Evolutionary conservation across 768 basidiomycete species (phyloP).

Genomic region (Cystobasidiopsis lactophilus): DNA sequence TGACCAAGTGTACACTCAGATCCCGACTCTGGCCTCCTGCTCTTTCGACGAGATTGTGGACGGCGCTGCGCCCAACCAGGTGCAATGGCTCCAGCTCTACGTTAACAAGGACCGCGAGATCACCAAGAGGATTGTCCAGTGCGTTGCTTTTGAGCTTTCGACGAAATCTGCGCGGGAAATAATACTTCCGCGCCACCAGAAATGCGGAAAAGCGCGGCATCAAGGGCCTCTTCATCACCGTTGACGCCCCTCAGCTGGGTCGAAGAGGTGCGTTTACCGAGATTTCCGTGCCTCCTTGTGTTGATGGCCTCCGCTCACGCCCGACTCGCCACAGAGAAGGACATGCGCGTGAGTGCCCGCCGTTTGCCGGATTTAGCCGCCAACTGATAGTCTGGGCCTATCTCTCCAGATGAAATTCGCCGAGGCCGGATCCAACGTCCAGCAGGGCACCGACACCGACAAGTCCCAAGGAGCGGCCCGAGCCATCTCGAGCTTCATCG

Average conservation of each 20-base stretch:
- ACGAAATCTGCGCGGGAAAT: too few relatives aligned
- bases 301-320: not conserved
- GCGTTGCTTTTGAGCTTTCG: not conserved
- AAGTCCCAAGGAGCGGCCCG: constrained; percentile 77
- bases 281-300: not conserved
- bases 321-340: constrained; percentile 27
- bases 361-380: not conserved
- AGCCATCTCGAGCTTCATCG: constrained; percentile 91
- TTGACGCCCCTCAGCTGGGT: constrained; percentile 90
- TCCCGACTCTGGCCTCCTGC: constrained; percentile 84
- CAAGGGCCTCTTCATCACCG: constrained; percentile 40
- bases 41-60: constrained; percentile 92
- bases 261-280: constrained; percentile 49
- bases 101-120: constrained; percentile 76
- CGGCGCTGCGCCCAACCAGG: constrained; percentile 50
- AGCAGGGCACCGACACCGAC: constrained; percentile 36
- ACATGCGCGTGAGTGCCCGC: constrained; percentile 51
- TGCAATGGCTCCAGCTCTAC: constrained; percentile 45
- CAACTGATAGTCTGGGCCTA: not conserved
- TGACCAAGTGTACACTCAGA: too few relatives aligned
- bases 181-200: not conserved
- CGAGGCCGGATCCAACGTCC: constrained; percentile 40
- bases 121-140: constrained; percentile 59
- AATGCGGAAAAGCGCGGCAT: constrained; percentile 79
- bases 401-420: constrained; percentile 42